Evolutionary conservation across 306 rosid genomes (phyloP).

Genomic region (Corylus avellana): DNA sequence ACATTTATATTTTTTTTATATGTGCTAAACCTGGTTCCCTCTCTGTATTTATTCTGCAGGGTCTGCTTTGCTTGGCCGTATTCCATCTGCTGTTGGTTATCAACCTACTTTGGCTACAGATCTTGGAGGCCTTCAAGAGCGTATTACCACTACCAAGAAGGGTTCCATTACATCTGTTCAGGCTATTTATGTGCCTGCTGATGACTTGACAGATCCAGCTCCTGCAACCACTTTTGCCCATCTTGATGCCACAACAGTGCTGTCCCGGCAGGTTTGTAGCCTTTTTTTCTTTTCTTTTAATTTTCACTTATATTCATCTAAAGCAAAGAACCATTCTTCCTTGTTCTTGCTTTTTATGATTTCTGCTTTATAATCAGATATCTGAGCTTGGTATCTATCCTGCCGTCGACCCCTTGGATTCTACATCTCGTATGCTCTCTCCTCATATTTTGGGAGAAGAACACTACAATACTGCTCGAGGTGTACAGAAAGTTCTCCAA

Average conservation of each 20-base stretch:
- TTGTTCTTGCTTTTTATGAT: background rate
- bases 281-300: background rate
- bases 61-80: slow-evolving; percentile 99
- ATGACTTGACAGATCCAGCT: slow-evolving; percentile 99
- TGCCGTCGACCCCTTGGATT: slow-evolving; percentile 94
- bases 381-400: slow-evolving; percentile 99
- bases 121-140: slow-evolving; percentile 99
- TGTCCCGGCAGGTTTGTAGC: slow-evolving; percentile 74
- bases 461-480: slow-evolving; percentile 96
- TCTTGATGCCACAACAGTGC: slow-evolving; percentile 98
- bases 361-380: slow-evolving; percentile 37
- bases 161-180: slow-evolving; percentile 99
- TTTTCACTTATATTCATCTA: background rate
- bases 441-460: slow-evolving; percentile 94
- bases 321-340: background rate
- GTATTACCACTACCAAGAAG: slow-evolving; percentile 96
- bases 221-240: slow-evolving; percentile 99
- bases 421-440: slow-evolving; percentile 99
- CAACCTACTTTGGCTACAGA: slow-evolving; percentile 97
- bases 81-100: slow-evolving; percentile 99
- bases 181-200: slow-evolving; percentile 99
- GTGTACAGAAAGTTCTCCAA: slow-evolving; percentile 93
- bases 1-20: too few relatives aligned
- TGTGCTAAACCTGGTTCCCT: background rate
- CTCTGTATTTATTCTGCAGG: slow-evolving; percentile 45